These are phyloP conservation scores for Hanseniaspora mollemarum DNA, from an alignment of 805 yeast genomes.

Conservation along the genomic window DNA sequence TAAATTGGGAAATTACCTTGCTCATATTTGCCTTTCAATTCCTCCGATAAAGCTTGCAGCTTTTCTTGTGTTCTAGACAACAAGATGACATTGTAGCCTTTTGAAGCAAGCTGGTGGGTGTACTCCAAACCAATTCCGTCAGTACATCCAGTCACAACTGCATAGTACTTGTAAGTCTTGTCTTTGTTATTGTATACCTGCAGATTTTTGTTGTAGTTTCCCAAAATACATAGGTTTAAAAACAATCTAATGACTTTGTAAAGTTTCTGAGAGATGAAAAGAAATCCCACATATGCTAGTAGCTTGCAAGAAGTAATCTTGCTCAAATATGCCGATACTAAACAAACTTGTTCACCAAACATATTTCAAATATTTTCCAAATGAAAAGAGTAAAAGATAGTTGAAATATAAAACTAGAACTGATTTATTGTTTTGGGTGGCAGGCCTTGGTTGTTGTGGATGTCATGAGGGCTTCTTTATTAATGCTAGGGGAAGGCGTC, in stretches of 20 bases:
- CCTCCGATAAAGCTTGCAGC: constrained; percentile 52
- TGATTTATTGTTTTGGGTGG: no score
- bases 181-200: constrained; percentile 52
- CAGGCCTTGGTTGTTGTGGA: no score
- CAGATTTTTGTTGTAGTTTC: constrained; percentile 44
- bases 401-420: no score
- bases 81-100: constrained; percentile 72
- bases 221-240: constrained; percentile 53
- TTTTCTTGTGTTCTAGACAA: constrained; percentile 77
- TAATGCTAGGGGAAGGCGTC: no score
- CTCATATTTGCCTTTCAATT: constrained; percentile 44
- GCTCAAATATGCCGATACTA: background rate
- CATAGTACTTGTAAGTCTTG: constrained; percentile 46
- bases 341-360: background rate
- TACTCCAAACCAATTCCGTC: constrained; percentile 96
- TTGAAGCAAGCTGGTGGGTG: constrained; percentile 70
- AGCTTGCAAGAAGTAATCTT: background rate
- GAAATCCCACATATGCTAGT: constrained; percentile 40
- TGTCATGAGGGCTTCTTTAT: no score
- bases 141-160: constrained; percentile 94
- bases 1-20: constrained; percentile 44
- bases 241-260: constrained; percentile 45
- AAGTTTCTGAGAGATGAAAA: constrained; percentile 41
- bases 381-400: background rate
- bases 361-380: background rate